Evolutionary conservation across 148 eudicot genomes (phyloP).

Genomic region (Gaultheria prostrata): DNA sequence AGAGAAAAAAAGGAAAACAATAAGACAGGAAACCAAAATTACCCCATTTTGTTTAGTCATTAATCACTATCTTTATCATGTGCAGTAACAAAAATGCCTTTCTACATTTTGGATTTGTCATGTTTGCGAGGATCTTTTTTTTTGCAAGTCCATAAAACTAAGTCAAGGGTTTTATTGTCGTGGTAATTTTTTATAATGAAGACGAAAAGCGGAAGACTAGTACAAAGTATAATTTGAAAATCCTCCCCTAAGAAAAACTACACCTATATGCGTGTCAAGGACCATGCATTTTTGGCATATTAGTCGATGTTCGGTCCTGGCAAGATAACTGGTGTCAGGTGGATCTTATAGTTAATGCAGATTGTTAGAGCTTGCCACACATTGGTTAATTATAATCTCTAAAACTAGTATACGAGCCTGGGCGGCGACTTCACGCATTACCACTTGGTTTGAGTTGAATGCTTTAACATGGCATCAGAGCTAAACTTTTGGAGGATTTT

Average conservation of each 20-base stretch:
- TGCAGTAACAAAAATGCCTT: no score
- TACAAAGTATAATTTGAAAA: background rate
- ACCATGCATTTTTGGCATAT: background rate
- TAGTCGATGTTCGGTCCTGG: background rate
- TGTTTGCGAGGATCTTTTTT: background rate
- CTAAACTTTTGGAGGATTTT: no score
- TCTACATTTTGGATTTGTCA: background rate
- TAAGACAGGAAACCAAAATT: background rate
- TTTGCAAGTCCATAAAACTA: background rate
- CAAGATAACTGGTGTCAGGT: background rate
- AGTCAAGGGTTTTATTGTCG: background rate
- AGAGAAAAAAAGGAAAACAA: background rate
- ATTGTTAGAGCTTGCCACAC: background rate
- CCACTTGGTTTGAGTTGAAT: no score
- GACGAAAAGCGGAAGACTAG: background rate
- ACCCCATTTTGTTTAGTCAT: background rate
- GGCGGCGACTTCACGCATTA: no score
- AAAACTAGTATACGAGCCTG: no score
- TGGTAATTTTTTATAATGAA: background rate
- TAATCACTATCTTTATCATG: no score
- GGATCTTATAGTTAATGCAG: background rate
- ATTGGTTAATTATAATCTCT: no score
- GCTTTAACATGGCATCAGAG: no score
- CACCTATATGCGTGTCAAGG: background rate
- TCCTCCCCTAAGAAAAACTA: background rate